Evolutionary conservation across 192 early-diverging fungal genomes (phyloP), one percentile per base, ranked within the genome.

Genomic region (Glomus cerebriforme): DNA sequence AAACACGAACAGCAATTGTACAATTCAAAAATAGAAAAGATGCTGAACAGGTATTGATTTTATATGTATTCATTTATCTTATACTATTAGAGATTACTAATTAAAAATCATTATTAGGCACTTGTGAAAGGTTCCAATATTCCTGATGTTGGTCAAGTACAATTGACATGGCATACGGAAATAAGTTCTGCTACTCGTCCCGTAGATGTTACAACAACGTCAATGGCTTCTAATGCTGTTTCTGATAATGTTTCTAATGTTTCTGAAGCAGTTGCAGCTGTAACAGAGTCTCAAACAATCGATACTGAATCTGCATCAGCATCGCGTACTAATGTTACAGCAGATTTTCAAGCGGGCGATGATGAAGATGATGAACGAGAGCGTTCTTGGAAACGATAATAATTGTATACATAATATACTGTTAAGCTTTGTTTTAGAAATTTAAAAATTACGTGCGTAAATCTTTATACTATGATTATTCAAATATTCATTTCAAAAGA

Each of bases 1-100:
- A 89, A 79, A 81, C 81, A 4, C 34, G 31, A 2, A 80, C 82
- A 12, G 87, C 87, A 15, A 84, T 88, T 22, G 85, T 91, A 12
- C 84, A 90, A 54, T 90, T 83, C 67, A 85, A 86, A 72, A 83
- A 79, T 49, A 83, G 91, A 34, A 79, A 86, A 24, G 89, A 92
- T 26, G 88, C 89, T 3, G 91, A 92, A 79, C 79, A 79, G 70
- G 90, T 89, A 15, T 82, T 66, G 54, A 85, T 73, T 69, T 75
- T 78, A 3, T 59, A 66, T 22, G 58, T 59, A 35, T 59, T 31
- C 35, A 22, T 67, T 22, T 24, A 34, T 43, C 39, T 43, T 43
- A 43, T 43, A 2, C 12, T 43, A 10, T 13, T 43, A 43, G n/a
- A n/a, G n/a, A n/a, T n/a, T n/a, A n/a, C n/a, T n/a, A n/a, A n/a